Conservation (phyloP, 2,329 filamentous ascomycete species). For the Xylariales sp. region DNA sequence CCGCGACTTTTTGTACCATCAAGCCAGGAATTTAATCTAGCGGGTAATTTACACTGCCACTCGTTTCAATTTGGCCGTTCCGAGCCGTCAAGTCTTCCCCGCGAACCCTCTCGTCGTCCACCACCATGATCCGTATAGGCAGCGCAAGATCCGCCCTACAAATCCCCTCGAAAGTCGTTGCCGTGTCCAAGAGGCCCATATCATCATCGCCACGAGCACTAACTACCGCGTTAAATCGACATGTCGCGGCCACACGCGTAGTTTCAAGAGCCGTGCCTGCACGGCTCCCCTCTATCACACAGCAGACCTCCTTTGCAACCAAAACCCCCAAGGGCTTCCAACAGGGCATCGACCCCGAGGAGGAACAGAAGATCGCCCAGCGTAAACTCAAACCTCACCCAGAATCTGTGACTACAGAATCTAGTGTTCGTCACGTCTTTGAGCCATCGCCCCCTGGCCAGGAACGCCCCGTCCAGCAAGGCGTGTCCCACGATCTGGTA, state of each 20-base stretch:
- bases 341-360: slow-evolving; percentile 62
- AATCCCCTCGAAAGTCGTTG: slow-evolving; percentile 40
- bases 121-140: slow-evolving; percentile 45
- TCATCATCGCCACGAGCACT: slow-evolving; percentile 25
- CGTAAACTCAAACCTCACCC: slow-evolving; percentile 70
- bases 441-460: slow-evolving; percentile 49
- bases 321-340: slow-evolving; percentile 44
- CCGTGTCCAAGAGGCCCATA: slow-evolving; percentile 28
- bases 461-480: slow-evolving; percentile 49
- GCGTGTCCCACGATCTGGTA: slow-evolving; percentile 67
- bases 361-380: slow-evolving; percentile 65
- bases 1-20: too few species aligned
- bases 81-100: neutral
- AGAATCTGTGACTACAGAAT: slow-evolving; percentile 69
- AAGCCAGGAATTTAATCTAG: too few species aligned
- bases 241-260: slow-evolving; percentile 3
- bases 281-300: slow-evolving; percentile 34
- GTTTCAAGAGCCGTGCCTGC: slow-evolving; percentile 14
- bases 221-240: slow-evolving; percentile 10
- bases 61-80: neutral
- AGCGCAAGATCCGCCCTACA: slow-evolving; percentile 42
- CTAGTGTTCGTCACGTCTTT: slow-evolving; percentile 63
- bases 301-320: slow-evolving; percentile 47
- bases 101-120: neutral
- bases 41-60: neutral